Conservation (phyloP, 805 yeast species). For the Kluyveromyces nonfermentans region DNA sequence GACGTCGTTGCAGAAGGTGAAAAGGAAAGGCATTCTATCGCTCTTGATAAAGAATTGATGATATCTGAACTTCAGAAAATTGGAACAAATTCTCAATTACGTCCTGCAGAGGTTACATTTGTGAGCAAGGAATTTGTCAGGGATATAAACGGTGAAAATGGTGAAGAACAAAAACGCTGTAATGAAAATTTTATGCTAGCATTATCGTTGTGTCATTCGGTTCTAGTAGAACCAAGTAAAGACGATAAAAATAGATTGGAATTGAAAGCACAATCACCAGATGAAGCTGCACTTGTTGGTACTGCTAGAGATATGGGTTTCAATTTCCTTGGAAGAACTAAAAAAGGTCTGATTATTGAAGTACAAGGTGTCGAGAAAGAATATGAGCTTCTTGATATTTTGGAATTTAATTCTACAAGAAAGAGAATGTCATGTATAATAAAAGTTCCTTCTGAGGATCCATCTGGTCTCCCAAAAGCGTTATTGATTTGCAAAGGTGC, state of each 20-base stretch:
- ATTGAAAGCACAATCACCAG: constrained; percentile 75
- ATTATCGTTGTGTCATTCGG: constrained; percentile 72
- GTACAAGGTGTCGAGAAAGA: constrained; percentile 65
- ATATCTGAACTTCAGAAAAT: constrained; percentile 34
- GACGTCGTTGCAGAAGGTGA: constrained; percentile 57
- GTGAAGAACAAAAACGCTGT: constrained; percentile 41
- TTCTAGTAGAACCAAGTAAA: constrained; percentile 58
- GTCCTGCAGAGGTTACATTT: constrained; percentile 59
- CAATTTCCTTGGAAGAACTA: constrained; percentile 55
- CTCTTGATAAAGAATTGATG: constrained; percentile 52
- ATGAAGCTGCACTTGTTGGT: constrained; percentile 77
- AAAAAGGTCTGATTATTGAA: constrained; percentile 55
- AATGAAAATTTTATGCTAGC: constrained; percentile 71
- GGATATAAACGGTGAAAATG: constrained; percentile 45
- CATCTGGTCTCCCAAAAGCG: constrained; percentile 46
- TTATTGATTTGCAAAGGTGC: constrained; percentile 77
- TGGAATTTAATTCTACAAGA: constrained; percentile 77
- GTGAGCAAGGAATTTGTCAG: constrained; percentile 55
- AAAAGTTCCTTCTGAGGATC: constrained; percentile 45
- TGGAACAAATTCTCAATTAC: constrained; percentile 32
- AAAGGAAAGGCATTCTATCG: constrained; percentile 44
- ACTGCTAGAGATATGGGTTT: constrained; percentile 76
- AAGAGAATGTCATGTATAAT: constrained; percentile 81
- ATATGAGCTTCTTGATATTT: constrained; percentile 57
- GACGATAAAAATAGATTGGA: constrained; percentile 45